Base-by-base conservation (phyloP, 352 stramenopile genomes). In the Phytophthora parvispora region DNA sequence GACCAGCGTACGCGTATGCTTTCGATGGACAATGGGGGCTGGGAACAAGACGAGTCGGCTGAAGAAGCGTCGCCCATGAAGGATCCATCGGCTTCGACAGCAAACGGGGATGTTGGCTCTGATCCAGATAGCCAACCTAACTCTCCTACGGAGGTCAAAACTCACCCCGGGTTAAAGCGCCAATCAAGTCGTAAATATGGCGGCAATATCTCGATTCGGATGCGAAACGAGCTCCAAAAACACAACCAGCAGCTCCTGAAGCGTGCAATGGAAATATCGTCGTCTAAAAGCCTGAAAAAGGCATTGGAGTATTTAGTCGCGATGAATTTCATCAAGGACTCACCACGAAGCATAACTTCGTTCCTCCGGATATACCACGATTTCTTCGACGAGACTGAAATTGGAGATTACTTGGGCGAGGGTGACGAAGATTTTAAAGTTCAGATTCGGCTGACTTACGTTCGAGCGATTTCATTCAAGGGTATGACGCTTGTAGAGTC, bases 401-500 rank as follows among this genome's bases (percentile, higher is more conserved):
- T 99, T 51, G 97, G 97, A 48, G 94, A 98, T 42, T 99, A 99
- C 65, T 76, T 99, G 22, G 96, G 97, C 34, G 97, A 99, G 74
- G 79, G 81, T 5, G 87, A 95, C 59, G 93, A 97, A 74, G 87
- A 97, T 36, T 90, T 91, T 60, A 96, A 95, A 68, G 83, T 94
- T 0, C 87, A 98, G 58, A 95, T 99, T 67, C 92, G 97, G 4
- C 87, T 99, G 61, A 94, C 96, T 24, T 99, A 98, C 56, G 90
- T 99, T 5, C 89, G 97, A 38, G 97, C 96, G 0, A 98, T 99
- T 47, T 98, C 90, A 18, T 99, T 99, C 83, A 97, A 98, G 59
- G 97, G 96, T 1, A 99, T 99, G 95, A 98, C 95, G 27, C 84
- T 99, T 20, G 97, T 99, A 18, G 87, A 99, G 74, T 98, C 96